These are phyloP conservation scores for Crucihimalaya himalaica DNA, from an alignment of 345 rosid species.

Conservation along the genomic window DNA sequence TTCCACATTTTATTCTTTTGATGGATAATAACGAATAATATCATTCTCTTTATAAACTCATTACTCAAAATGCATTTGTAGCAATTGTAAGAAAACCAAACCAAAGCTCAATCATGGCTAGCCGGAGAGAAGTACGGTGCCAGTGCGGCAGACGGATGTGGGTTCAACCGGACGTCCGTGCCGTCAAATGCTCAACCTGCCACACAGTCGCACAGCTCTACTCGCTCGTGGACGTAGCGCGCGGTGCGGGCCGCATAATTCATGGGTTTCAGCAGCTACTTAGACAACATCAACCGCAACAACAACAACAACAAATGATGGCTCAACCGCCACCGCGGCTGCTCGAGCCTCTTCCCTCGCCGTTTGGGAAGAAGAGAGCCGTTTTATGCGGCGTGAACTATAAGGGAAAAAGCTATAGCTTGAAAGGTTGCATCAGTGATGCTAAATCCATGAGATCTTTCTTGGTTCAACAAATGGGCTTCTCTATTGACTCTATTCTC, in stretches of 20 bases:
- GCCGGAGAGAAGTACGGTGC: slow-evolving; percentile 52
- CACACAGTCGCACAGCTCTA: slow-evolving; percentile 43
- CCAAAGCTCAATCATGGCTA: slow-evolving; percentile 37
- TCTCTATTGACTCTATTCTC: slow-evolving; percentile 52
- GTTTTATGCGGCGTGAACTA: slow-evolving; percentile 64
- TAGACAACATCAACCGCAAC: slow-evolving; percentile 25
- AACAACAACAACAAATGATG: slow-evolving; percentile 16
- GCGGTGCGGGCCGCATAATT: slow-evolving; percentile 30
- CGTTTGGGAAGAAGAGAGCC: slow-evolving; percentile 60
- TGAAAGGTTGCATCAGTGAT: slow-evolving; percentile 65
- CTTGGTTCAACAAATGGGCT: slow-evolving; percentile 53
- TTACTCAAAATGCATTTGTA: slow-evolving; percentile 4
- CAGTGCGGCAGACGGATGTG: slow-evolving; percentile 51
- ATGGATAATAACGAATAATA: slow-evolving; percentile 21
- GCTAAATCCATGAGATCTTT: slow-evolving; percentile 59
- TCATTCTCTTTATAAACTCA: slow-evolving; percentile 9
- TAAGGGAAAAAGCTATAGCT: slow-evolving; percentile 44
- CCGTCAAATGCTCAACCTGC: slow-evolving; percentile 50
- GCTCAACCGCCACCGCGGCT: slow-evolving; percentile 18
- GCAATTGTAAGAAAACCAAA: neutral
- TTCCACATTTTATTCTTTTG: neutral
- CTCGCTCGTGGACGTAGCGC: slow-evolving; percentile 30
- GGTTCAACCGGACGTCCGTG: slow-evolving; percentile 45
- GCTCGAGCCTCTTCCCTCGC: slow-evolving; percentile 39
- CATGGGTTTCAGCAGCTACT: slow-evolving; percentile 36